Evolutionary conservation across 129 eudicot genomes (phyloP).

Genomic region (Saposhnikovia divaricata): DNA sequence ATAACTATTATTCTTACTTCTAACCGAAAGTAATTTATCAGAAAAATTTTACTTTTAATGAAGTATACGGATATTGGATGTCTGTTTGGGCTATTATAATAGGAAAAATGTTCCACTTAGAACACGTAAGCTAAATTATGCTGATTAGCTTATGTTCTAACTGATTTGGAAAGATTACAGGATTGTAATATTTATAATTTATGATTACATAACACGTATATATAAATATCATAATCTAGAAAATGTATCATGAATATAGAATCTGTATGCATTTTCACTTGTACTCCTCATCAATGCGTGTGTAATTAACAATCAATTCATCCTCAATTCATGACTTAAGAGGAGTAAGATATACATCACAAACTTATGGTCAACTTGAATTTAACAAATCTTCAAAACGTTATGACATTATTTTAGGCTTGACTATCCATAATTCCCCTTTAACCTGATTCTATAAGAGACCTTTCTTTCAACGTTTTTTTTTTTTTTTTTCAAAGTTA

Average conservation of each 20-base stretch:
- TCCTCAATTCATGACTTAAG: neutral
- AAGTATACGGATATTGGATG: neutral
- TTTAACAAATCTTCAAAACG: neutral
- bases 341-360: neutral
- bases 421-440: neutral
- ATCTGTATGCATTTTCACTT: neutral
- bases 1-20: no score
- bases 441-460: neutral
- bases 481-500: neutral
- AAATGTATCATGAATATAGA: no score
- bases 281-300: neutral
- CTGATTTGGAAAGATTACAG: neutral
- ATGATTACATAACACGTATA: neutral
- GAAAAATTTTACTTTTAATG: neutral
- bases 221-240: no score
- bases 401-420: neutral
- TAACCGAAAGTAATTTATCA: no score
- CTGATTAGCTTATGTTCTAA: no score
- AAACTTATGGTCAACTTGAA: neutral
- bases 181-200: no score
- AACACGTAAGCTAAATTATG: no score
- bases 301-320: no score
- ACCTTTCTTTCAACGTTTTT: neutral
- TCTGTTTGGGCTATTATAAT: neutral
- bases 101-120: neutral